Evolutionary conservation across 208 protist species (phyloP), one percentile per base, ranked within the genome.

Genomic region (Acanthamoeba royreba): DNA sequence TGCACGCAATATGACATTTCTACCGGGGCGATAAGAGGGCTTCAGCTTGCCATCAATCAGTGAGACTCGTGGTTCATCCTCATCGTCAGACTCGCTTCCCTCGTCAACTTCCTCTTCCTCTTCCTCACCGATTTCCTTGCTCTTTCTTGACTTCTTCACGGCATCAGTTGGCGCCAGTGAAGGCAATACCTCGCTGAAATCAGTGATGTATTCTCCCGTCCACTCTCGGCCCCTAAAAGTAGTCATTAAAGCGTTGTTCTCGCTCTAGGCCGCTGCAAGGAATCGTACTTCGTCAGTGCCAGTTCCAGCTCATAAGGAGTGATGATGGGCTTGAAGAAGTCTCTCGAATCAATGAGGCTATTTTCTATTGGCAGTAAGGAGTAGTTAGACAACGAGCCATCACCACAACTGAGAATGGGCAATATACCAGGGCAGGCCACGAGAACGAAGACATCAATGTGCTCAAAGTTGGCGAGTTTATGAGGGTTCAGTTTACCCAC

Each of bases 401-500:
- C 49, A 55, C 19, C 49, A 55, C 19, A n/a, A n/a, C n/a, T n/a
- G n/a, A n/a, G n/a, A n/a, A n/a, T n/a, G n/a, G n/a, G n/a, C n/a
- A n/a, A n/a, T 17, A 5, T 42, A 74, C 63, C 52, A 38, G 85
- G 85, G 49, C 85, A 92, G 35, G 85, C 85, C 49, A 92, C 85
- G 42, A 92, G 58, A 9, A 92, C 85, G 25, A 77, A 92, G 58
- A 92, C 25, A 52, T 92, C 85, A 38, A 92, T 69, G 42, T 72
- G 58, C 94, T 66, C 81, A 85, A 97, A 97, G 85, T 97, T 97
- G 19, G 96, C 96, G 28, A 97, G 63, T 87, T 97, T 97, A 31
- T 94, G 58, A 25, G 94, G 92, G 90, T 97, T 97, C 22, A 97
- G 63, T 92, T 96, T 96, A 33, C 96, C 96, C 45, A 97, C 92